Percentiles rank a stretch among this genome's conserved stretches.
phyloP scores from a whole-genome alignment of 2,329 filamentous ascomycete species.

The Knufia fluminis region DNA sequence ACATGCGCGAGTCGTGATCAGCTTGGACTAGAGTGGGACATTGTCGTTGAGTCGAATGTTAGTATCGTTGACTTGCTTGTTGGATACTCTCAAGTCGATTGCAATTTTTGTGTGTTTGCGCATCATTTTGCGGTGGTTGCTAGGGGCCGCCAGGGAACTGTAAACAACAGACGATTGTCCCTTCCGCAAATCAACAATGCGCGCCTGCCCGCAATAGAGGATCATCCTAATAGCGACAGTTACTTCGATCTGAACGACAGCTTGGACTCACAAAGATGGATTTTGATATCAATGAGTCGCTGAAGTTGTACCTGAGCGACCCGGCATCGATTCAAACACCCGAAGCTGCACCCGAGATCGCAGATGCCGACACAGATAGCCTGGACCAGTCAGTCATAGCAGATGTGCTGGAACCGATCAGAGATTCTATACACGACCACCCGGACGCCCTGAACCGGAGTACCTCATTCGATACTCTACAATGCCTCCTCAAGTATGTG shows the following conservation, averaged over 20 bases:
- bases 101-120: neutral
- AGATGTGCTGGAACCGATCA: constrained; percentile 77
- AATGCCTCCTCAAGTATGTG: constrained; percentile 92
- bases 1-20: neutral
- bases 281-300: constrained; percentile 93
- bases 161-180: neutral
- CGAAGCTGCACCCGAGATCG: constrained; percentile 71
- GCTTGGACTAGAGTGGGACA: neutral
- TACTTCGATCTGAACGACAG: neutral
- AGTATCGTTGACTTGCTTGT: neutral
- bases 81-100: neutral
- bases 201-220: neutral
- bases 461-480: constrained; percentile 79
- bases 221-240: too few species aligned
- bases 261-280: constrained; percentile 39
- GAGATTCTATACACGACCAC: constrained; percentile 84
- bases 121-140: neutral
- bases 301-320: constrained; percentile 95
- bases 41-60: neutral
- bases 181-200: neutral
- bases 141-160: neutral
- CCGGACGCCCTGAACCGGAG: constrained; percentile 77
- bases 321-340: constrained; percentile 72
- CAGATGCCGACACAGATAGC: constrained; percentile 83
- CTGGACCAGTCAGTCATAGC: constrained; percentile 73